Conservation (phyloP, 2,329 filamentous ascomycete genomes). For the Microdochium nivale region DNA sequence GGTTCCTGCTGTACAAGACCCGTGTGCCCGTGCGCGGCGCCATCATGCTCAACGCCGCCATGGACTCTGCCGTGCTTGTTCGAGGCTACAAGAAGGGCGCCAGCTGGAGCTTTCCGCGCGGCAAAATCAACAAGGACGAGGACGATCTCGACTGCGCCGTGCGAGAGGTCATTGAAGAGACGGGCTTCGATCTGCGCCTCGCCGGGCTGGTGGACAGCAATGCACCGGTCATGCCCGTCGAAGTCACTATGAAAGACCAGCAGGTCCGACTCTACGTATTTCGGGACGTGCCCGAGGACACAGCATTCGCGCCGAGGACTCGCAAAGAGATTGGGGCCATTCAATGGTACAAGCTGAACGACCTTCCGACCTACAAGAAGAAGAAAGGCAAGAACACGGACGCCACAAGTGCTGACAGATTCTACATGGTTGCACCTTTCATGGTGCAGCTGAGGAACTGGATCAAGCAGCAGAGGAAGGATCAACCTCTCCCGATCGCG, state of each 20-base stretch:
- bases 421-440: constrained; percentile 97
- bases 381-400: constrained; percentile 54
- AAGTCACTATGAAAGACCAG: constrained; percentile 85
- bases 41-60: constrained; percentile 84
- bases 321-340: constrained; percentile 98
- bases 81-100: constrained; percentile 97
- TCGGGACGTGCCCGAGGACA: constrained; percentile 77
- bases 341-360: constrained; percentile 84
- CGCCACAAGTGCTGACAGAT: constrained; percentile 66
- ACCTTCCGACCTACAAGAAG: constrained; percentile 74
- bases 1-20: constrained; percentile 92
- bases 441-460: constrained; percentile 78
- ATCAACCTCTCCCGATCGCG: constrained; percentile 43
- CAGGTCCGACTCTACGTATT: constrained; percentile 92
- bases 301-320: constrained; percentile 79
- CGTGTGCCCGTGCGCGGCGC: constrained; percentile 89
- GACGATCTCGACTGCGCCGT: constrained; percentile 89
- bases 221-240: constrained; percentile 70
- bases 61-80: constrained; percentile 89
- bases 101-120: constrained; percentile 92
- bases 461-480: constrained; percentile 76
- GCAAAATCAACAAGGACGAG: constrained; percentile 98
- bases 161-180: constrained; percentile 93
- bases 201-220: constrained; percentile 69
- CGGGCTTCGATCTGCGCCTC: constrained; percentile 71